phyloP scores from a whole-genome alignment of 768 basidiomycete species.

The Tylopilus vinaceipallidus region DNA sequence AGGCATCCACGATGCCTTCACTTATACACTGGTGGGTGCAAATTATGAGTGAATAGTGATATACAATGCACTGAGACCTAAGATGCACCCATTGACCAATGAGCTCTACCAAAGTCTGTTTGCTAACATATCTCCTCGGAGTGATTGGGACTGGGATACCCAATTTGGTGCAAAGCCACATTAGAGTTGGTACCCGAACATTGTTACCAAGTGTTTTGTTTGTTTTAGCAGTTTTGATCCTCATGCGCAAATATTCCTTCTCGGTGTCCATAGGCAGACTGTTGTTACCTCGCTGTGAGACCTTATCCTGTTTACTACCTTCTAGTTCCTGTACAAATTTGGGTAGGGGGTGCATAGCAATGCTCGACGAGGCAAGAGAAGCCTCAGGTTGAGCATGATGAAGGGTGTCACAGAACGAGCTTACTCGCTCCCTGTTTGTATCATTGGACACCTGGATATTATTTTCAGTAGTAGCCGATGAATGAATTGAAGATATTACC shows the following conservation, averaged over 20 bases:
- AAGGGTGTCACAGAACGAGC: background rate
- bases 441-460: background rate
- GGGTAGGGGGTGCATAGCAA: no score
- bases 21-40: background rate
- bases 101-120: background rate
- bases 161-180: background rate
- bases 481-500: background rate
- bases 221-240: background rate
- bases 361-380: background rate
- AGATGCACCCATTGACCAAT: background rate
- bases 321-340: no score
- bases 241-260: background rate
- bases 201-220: background rate
- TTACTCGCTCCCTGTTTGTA: background rate
- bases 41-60: background rate
- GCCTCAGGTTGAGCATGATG: background rate
- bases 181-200: background rate
- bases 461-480: background rate
- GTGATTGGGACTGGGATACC: background rate
- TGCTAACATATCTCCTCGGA: background rate
- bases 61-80: background rate
- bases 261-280: background rate
- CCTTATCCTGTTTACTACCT: no score
- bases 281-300: background rate
- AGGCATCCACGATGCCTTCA: background rate